Evolutionary conservation across 768 basidiomycete species (phyloP), one percentile per base, ranked within the genome.

Genomic region (Mycena galopus): DNA sequence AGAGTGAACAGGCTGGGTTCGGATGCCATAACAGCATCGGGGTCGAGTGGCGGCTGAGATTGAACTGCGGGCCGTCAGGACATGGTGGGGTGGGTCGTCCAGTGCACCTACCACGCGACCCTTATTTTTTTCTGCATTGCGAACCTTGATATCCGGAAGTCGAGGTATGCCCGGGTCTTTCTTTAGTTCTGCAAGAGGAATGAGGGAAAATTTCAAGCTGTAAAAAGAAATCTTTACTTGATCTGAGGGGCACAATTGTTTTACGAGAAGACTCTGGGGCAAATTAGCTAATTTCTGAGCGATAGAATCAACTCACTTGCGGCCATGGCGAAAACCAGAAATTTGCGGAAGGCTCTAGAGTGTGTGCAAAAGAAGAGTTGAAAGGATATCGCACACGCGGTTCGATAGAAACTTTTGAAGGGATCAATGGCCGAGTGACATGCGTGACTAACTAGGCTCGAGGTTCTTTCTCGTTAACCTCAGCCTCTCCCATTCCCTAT

Each of bases 151-250:
- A 82, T 90, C 86, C 19, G 94, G 92, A 2, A 97, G 88, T 77
- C 93, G 91, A 8, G 96, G 96, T 2, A 98, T 85, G 21, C 96
- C 96, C 39, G 94, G 93, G 80, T 97, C 96, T 79, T 95, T 96
- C 82, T 94, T 96, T 47, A 96, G 84, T 78, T 93, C 95, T 96
- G 69, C 30, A 33, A 21, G 47, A 9, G 30, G 11, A 12, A 64
- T 62, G 53, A 69, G 55, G 10, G 5, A 23, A 56, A 25, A 23
- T 60, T 42, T 65, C 39, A n/a, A 32, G 30, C n/a, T 27, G 14
- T 4, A 21, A 47, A 44, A n/a, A 55, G 11, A 55, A 11, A 21
- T 8, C 21, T 66, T 21, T 66, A 78, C 77, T 78, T 60, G 77
- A 74, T 61, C 70, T 76, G 47, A 75, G 71, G 12, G 71, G 71